Percentiles rank a stretch among this genome's conserved stretches.
Conservation (phyloP, 2,329 filamentous ascomycete species). For the Fusarium sp. region DNA sequence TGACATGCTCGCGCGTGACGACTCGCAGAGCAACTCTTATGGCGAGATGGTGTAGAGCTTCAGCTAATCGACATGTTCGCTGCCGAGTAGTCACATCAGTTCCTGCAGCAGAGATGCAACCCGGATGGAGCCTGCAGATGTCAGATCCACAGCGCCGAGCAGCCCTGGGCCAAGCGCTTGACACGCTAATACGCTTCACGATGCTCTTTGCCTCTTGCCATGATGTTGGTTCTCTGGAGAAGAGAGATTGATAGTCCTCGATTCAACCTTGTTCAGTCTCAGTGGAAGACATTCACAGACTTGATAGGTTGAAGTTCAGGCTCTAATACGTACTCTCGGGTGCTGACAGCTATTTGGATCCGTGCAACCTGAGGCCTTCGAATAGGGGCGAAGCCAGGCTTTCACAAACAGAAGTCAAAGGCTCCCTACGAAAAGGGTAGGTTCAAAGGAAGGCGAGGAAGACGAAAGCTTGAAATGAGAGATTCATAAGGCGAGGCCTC, state of each 20-base stretch:
- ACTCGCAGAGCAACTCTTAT: background rate
- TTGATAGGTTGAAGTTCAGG: conserved; percentile 25
- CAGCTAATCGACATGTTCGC: conserved; percentile 27
- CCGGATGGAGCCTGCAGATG: conserved; percentile 37
- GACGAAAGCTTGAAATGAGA: conserved; percentile 31
- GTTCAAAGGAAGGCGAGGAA: conserved; percentile 16
- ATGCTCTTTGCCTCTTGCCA: conserved; percentile 25
- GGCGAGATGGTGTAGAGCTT: conserved; percentile 36
- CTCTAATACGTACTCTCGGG: conserved; percentile 26
- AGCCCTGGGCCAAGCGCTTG: conserved; percentile 25
- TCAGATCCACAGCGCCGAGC: conserved; percentile 35
- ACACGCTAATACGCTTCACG: conserved; percentile 29
- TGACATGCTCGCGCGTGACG: conserved; percentile 31
- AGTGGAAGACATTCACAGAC: conserved; percentile 10
- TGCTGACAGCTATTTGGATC: conserved; percentile 28
- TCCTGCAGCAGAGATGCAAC: conserved; percentile 39
- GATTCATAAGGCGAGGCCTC: conserved; percentile 26
- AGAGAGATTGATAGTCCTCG: conserved; percentile 17
- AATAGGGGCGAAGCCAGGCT: conserved; percentile 37
- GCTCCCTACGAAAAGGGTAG: conserved; percentile 1
- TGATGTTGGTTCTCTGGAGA: conserved; percentile 9
- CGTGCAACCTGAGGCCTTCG: conserved; percentile 8
- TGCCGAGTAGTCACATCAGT: conserved; percentile 31
- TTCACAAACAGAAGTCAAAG: conserved; percentile 14
- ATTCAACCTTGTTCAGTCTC: conserved; percentile 18